Evolutionary conservation across 352 stramenopile species (phyloP).

Genomic region (Phytophthora brassicae): DNA sequence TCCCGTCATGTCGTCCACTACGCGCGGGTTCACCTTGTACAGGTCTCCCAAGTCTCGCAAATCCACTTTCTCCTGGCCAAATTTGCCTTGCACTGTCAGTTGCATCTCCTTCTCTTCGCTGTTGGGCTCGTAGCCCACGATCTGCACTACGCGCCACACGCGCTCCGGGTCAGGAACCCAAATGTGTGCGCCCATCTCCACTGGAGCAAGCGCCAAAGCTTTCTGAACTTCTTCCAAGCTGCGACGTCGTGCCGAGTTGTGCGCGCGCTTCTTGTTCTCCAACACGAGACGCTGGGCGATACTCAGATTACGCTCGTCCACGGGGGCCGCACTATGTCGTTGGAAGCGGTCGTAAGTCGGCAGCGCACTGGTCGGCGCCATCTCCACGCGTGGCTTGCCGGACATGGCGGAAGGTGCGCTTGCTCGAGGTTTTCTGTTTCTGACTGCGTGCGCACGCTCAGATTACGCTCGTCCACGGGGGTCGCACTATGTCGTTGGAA

Average conservation of each 20-base stretch:
- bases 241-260: conserved; percentile 61
- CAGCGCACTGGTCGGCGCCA: conserved; percentile 67
- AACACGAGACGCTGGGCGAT: conserved; percentile 83
- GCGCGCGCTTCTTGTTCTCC: conserved; percentile 79
- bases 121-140: conserved; percentile 52
- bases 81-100: conserved; percentile 68
- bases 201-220: conserved; percentile 62
- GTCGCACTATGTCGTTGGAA: conserved; percentile 67
- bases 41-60: conserved; percentile 83
- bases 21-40: conserved; percentile 85
- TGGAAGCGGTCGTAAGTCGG: conserved; percentile 84
- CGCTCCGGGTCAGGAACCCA: conserved; percentile 84
- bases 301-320: conserved; percentile 66
- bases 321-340: conserved; percentile 48
- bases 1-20: conserved; percentile 87
- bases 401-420: too few species aligned
- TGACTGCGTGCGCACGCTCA: too few species aligned
- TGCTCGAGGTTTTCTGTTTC: too few species aligned
- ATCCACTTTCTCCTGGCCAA: conserved; percentile 74
- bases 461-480: conserved; percentile 65
- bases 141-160: conserved; percentile 86
- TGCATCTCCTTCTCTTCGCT: conserved; percentile 65
- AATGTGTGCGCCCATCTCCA: conserved; percentile 81
- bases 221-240: conserved; percentile 73
- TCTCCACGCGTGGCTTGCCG: conserved; percentile 55